These are phyloP conservation scores for Nannizzia gypsea DNA, from an alignment of 2,329 filamentous ascomycete species.

Conservation along the genomic window DNA sequence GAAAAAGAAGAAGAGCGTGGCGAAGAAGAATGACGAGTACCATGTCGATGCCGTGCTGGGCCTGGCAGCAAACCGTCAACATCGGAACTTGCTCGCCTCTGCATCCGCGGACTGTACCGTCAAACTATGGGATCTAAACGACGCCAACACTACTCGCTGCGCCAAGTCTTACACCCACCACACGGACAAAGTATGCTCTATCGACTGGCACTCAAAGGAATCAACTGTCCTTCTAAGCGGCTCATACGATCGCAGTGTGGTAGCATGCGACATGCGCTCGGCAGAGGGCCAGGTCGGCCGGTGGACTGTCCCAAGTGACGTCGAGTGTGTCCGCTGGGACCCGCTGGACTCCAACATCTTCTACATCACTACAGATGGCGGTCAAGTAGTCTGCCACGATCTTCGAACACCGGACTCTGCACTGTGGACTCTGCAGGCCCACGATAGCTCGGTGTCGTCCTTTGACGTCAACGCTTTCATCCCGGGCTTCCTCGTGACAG, in stretches of 20 bases:
- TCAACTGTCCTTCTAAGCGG: slow-evolving; percentile 82
- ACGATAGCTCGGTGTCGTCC: slow-evolving; percentile 80
- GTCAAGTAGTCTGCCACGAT: slow-evolving; percentile 87
- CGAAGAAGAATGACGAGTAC: slow-evolving; percentile 79
- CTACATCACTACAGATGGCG: slow-evolving; percentile 86
- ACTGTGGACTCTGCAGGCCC: slow-evolving; percentile 93
- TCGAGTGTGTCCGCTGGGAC: slow-evolving; percentile 88
- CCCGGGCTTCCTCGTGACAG: slow-evolving; percentile 85
- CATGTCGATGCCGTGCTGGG: slow-evolving; percentile 91
- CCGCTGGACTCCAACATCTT: slow-evolving; percentile 87
- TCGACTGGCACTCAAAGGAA: slow-evolving; percentile 84
- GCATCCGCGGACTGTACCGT: slow-evolving; percentile 93
- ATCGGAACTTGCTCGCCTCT: slow-evolving; percentile 87
- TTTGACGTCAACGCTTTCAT: slow-evolving; percentile 87
- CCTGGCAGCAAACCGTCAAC: slow-evolving; percentile 80
- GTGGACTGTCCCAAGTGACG: slow-evolving; percentile 92
- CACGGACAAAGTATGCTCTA: slow-evolving; percentile 92
- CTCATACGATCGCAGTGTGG: slow-evolving; percentile 86
- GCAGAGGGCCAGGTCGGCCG: slow-evolving; percentile 68
- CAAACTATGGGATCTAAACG: slow-evolving; percentile 95
- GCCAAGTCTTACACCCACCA: slow-evolving; percentile 94
- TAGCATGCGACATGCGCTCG: slow-evolving; percentile 92
- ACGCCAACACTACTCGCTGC: slow-evolving; percentile 74
- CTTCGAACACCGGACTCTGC: slow-evolving; percentile 62
- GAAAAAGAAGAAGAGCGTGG: slow-evolving; percentile 80